Conservation (phyloP, 108 stramenopile genomes). For the Nitzschia sp. region DNA sequence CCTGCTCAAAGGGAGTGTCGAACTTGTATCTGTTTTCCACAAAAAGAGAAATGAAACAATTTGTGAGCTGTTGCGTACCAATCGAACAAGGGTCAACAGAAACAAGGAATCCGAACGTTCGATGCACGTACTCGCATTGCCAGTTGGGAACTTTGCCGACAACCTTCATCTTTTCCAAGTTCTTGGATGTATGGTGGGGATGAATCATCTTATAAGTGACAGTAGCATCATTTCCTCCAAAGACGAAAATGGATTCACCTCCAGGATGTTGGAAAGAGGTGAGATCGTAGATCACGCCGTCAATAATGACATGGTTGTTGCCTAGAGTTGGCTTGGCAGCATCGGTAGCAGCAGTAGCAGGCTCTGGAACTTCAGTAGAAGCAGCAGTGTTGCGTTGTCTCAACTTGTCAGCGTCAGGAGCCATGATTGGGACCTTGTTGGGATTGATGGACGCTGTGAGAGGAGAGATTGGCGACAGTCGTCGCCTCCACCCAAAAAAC, state of each 20-base stretch:
- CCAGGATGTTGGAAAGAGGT: conserved; percentile 80
- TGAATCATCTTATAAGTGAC: conserved; percentile 91
- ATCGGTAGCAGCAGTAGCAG: conserved; percentile 8
- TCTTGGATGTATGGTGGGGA: conserved; percentile 82
- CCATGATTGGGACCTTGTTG: conserved; percentile 36
- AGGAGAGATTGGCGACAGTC: too few relatives aligned
- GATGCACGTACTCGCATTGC: conserved; percentile 66
- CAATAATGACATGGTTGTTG: conserved; percentile 65
- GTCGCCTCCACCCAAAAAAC: too few relatives aligned
- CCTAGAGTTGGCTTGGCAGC: conserved; percentile 38
- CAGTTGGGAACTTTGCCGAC: conserved; percentile 70
- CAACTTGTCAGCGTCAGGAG: conserved; percentile 62
- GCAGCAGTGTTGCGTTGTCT: conserved; percentile 41
- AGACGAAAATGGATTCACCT: conserved; percentile 73
- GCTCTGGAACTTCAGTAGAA: conserved; percentile 23
- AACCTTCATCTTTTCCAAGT: conserved; percentile 80
- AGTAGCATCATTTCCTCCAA: conserved; percentile 89
- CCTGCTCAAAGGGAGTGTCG: conserved; percentile 80
- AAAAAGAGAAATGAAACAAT: conserved; percentile 9
- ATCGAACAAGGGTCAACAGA: background rate
- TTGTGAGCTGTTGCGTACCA: background rate
- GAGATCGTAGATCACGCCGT: conserved; percentile 78
- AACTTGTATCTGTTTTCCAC: conserved; percentile 62
- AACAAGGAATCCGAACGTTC: background rate
- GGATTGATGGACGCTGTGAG: too few relatives aligned